Conservation (phyloP, 129 eudicot genomes). For the Pseudognaphalium luteoalbum region DNA sequence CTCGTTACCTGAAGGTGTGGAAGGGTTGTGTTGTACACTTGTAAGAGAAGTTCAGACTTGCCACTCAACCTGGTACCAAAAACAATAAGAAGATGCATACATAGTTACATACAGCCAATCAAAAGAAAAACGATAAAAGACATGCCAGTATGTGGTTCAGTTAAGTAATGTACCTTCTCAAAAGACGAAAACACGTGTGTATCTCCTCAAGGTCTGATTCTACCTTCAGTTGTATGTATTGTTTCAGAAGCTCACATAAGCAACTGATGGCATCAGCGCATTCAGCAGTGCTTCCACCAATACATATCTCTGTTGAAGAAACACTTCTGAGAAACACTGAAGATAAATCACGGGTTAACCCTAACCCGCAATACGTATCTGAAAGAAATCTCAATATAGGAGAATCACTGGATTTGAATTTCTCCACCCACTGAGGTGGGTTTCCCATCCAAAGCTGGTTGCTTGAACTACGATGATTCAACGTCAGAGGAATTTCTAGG, state of each 20-base stretch:
- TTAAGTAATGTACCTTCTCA: conserved; percentile 55
- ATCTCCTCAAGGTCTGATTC: conserved; percentile 85
- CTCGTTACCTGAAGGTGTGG: conserved; percentile 72
- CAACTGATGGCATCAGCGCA: conserved; percentile 44
- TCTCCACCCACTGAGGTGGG: conserved; percentile 82
- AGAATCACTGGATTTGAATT: conserved; percentile 47
- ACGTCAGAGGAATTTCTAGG: conserved; percentile 20
- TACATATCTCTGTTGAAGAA: conserved; percentile 26
- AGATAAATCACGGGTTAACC: conserved; percentile 48
- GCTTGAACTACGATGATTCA: conserved; percentile 17
- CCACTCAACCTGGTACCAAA: conserved; percentile 57
- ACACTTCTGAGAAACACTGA: conserved; percentile 52
- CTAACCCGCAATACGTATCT: conserved; percentile 41
- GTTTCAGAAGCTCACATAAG: conserved; percentile 66
- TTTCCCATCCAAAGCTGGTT: conserved; percentile 71
- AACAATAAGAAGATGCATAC: background rate
- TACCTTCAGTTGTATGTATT: conserved; percentile 60
- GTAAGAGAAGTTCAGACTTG: conserved; percentile 51
- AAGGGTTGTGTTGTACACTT: conserved; percentile 49
- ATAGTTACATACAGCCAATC: background rate
- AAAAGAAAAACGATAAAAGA: background rate
- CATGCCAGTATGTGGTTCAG: background rate
- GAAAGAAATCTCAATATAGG: conserved; percentile 48
- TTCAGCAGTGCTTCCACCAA: conserved; percentile 31
- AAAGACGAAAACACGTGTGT: conserved; percentile 58